Evolutionary conservation across 495 filamentous ascomycete genomes (phyloP).

Genomic region (Hypoxylon fragiforme): DNA sequence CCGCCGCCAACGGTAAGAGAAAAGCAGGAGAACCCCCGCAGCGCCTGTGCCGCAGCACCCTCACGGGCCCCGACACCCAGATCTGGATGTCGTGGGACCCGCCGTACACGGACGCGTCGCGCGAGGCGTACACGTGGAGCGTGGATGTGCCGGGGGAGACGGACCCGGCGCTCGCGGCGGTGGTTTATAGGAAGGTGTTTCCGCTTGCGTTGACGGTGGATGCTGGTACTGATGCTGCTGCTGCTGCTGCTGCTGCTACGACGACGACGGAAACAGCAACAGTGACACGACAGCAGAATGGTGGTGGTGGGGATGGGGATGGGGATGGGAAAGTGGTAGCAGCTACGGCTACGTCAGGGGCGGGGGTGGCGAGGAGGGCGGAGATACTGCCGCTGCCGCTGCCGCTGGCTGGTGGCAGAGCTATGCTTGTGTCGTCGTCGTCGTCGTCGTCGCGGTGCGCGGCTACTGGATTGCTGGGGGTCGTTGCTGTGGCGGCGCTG

Average conservation of each 20-base stretch:
- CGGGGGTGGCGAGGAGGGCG: neutral
- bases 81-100: constrained; percentile 28
- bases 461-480: constrained; percentile 3
- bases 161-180: constrained; percentile 16
- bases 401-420: neutral
- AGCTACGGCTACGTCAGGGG: no score
- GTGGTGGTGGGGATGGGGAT: no score
- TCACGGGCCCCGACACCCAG: constrained; percentile 1
- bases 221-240: neutral
- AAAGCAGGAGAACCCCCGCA: constrained; percentile 12
- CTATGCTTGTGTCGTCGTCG: neutral
- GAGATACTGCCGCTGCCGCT: neutral
- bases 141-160: constrained; percentile 4
- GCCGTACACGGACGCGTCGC: neutral
- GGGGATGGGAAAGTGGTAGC: no score
- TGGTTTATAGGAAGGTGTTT: constrained; percentile 24
- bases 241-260: neutral
- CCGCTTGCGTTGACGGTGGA: constrained; percentile 12
- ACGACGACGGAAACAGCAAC: neutral
- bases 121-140: constrained; percentile 21
- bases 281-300: no score
- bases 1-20: neutral
- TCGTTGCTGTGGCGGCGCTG: neutral
- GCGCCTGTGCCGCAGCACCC: constrained; percentile 12
- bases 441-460: constrained; percentile 4